Conservation (phyloP, 2,329 filamentous ascomycete genomes). For the Aspergillus chevalieri region DNA sequence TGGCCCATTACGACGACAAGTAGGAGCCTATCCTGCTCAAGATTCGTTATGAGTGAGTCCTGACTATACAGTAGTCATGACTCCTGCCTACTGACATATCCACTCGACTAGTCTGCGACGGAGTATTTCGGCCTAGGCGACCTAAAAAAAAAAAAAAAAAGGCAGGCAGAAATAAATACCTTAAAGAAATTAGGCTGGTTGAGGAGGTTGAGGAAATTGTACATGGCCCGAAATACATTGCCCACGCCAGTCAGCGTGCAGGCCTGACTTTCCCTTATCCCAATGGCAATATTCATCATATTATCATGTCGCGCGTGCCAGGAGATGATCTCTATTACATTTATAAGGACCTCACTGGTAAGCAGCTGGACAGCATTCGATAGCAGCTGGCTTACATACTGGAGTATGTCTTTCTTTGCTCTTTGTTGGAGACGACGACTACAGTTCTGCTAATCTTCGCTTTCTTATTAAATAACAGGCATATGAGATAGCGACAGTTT, state of each 20-base stretch:
- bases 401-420: neutral
- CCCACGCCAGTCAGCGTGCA: neutral
- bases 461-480: neutral
- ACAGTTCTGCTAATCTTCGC: neutral
- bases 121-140: neutral
- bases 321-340: neutral
- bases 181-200: neutral
- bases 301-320: neutral
- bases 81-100: neutral
- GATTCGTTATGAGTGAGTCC: constrained; percentile 2
- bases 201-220: neutral
- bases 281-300: neutral
- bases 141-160: neutral
- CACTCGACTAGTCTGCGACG: neutral
- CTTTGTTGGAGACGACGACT: neutral
- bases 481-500: neutral
- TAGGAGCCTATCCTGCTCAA: neutral
- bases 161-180: neutral
- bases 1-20: neutral
- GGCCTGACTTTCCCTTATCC: neutral
- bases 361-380: neutral
- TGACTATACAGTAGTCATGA: too few species aligned
- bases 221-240: neutral
- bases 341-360: neutral
- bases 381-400: neutral